phyloP scores from a whole-genome alignment of 2,329 filamentous ascomycete genomes.

The Tympanopsis confertula region DNA sequence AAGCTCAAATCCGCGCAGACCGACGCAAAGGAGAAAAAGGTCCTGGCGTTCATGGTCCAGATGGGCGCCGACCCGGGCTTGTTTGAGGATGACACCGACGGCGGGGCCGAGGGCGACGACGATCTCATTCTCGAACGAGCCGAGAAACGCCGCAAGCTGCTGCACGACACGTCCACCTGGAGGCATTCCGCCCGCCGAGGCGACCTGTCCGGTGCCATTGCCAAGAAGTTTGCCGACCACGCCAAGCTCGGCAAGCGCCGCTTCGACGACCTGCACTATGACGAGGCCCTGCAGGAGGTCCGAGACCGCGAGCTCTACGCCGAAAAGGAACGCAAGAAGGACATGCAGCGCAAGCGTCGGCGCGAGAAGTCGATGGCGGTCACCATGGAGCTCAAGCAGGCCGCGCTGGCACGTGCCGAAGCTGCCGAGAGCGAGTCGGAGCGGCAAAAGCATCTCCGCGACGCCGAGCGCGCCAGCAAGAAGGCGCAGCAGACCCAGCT shows the following conservation, averaged over 20 bases:
- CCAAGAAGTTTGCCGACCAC: constrained; percentile 54
- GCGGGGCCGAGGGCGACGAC: constrained; percentile 30
- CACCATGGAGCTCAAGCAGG: constrained; percentile 80
- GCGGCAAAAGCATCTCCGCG: constrained; percentile 66
- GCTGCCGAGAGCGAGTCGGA: constrained; percentile 74
- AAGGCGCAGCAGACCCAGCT: constrained; percentile 86
- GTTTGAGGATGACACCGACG: constrained; percentile 26
- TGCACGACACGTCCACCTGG: constrained; percentile 48
- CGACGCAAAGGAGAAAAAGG: constrained; percentile 53
- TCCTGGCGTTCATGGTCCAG: constrained; percentile 50
- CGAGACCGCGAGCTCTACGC: constrained; percentile 81
- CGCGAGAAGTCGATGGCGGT: constrained; percentile 93
- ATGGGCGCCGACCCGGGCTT: constrained; percentile 27
- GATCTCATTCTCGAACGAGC: constrained; percentile 39
- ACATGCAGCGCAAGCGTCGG: constrained; percentile 94
- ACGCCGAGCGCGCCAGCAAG: constrained; percentile 81
- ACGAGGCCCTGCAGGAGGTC: constrained; percentile 74
- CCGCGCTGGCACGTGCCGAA: constrained; percentile 66
- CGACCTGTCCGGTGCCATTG: constrained; percentile 47
- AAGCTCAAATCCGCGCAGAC: constrained; percentile 33
- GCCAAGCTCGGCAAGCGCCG: constrained; percentile 62
- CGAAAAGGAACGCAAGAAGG: constrained; percentile 98
- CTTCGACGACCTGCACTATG: constrained; percentile 67
- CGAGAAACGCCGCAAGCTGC: constrained; percentile 58
- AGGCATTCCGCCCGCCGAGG: constrained; percentile 51